phyloP scores from a whole-genome alignment of 306 rosid species.

The Lotus japonicus region DNA sequence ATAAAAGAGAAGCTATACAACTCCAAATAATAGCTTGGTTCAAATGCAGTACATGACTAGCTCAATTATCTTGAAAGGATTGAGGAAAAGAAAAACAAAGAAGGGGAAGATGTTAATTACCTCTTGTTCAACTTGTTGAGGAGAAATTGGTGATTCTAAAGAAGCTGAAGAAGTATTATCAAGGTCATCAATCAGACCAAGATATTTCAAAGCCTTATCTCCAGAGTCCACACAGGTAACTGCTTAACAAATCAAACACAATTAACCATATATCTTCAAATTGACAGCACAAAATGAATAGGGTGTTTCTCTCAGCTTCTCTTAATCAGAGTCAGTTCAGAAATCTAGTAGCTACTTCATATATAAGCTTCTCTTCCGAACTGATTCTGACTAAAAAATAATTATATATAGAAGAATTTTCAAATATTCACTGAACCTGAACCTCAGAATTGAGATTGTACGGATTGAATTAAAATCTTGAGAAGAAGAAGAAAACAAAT shows the following conservation, averaged over 20 bases:
- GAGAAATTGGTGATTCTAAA: slow-evolving; percentile 32
- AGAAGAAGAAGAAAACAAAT: neutral
- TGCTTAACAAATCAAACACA: slow-evolving; percentile 16
- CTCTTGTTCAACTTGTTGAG: slow-evolving; percentile 28
- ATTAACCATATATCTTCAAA: neutral
- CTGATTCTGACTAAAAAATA: no score
- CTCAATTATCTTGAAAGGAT: neutral
- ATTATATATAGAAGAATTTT: no score
- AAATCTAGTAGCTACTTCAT: no score
- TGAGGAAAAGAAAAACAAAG: neutral
- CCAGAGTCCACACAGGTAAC: slow-evolving; percentile 96
- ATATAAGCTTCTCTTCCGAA: no score
- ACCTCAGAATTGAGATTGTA: neutral
- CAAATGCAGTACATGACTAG: neutral
- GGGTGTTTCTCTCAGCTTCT: no score
- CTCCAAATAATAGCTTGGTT: neutral
- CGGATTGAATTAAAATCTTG: no score
- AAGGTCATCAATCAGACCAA: slow-evolving; percentile 51
- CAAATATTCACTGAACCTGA: no score
- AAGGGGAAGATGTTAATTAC: neutral
- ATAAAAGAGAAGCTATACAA: neutral
- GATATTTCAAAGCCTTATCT: slow-evolving; percentile 82
- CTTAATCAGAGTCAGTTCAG: no score
- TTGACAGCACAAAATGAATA: neutral
- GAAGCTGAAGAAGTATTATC: slow-evolving; percentile 32